Evolutionary conservation across 352 stramenopile genomes (phyloP).

Genomic region (Phytophthora citrophthora): DNA sequence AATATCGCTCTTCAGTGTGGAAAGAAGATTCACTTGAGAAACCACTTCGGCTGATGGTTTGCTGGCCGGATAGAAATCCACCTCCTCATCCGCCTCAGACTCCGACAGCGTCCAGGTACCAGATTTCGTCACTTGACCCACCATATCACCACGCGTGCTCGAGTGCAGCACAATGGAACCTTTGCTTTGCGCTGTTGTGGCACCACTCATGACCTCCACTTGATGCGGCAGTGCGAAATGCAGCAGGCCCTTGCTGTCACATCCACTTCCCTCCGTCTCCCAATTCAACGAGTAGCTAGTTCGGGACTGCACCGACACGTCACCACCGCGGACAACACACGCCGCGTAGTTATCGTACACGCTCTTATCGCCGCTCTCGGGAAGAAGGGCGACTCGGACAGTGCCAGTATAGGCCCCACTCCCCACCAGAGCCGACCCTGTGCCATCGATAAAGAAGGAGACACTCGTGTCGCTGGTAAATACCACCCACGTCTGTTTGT

Average conservation of each 20-base stretch:
- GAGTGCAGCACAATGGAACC: constrained; percentile 47
- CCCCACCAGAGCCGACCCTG: background rate
- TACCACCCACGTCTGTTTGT: background rate
- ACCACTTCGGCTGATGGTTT: constrained; percentile 21
- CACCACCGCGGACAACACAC: background rate
- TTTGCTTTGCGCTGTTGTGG: background rate
- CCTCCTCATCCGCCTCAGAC: constrained; percentile 39
- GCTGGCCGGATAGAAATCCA: constrained; percentile 52
- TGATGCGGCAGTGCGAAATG: background rate
- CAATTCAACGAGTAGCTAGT: background rate
- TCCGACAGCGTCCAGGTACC: constrained; percentile 47
- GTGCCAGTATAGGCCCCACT: background rate
- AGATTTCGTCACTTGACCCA: constrained; percentile 35
- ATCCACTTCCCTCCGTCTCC: background rate
- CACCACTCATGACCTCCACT: background rate
- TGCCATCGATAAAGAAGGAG: background rate
- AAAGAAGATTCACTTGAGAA: constrained; percentile 12
- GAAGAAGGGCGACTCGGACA: background rate
- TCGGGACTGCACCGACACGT: background rate
- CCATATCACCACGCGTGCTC: constrained; percentile 57
- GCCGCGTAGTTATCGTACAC: background rate
- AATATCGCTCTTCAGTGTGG: constrained; percentile 53
- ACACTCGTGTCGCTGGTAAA: background rate
- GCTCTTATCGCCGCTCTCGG: background rate
- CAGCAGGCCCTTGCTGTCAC: background rate